Percentiles rank a stretch among this genome's conserved stretches.
These are phyloP conservation scores for Daldinia decipiens DNA, from an alignment of 495 filamentous ascomycete genomes.

Conservation along the genomic window DNA sequence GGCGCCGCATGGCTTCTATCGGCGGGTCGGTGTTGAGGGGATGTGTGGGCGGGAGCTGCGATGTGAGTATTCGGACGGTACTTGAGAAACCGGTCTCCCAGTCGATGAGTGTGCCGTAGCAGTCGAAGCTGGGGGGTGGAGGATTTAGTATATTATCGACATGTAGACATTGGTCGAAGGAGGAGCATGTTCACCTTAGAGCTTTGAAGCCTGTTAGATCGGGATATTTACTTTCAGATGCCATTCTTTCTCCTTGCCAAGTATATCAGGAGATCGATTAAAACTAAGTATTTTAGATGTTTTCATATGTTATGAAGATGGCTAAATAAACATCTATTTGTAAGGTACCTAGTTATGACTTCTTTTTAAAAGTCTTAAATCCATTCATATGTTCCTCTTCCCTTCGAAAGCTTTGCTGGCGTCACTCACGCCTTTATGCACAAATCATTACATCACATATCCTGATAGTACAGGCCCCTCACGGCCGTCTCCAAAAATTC, in stretches of 20 bases:
- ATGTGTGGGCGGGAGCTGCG: slow-evolving; percentile 54
- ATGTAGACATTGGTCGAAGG: neutral
- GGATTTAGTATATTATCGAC: slow-evolving; percentile 12
- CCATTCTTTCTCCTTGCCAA: slow-evolving; percentile 9
- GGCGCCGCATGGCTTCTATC: slow-evolving; percentile 43
- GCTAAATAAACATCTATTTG: too few species aligned
- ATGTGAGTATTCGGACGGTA: slow-evolving; percentile 54
- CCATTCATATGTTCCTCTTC: too few species aligned
- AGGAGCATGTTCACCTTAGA: slow-evolving; percentile 35
- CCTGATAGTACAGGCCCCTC: slow-evolving; percentile 17
- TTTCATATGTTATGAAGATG: too few species aligned
- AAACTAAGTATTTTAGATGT: neutral
- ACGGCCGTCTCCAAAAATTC: slow-evolving; percentile 25
- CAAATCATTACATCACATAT: slow-evolving; percentile 26
- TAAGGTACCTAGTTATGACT: too few species aligned
- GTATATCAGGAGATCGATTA: neutral
- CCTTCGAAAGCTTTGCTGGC: slow-evolving; percentile 14
- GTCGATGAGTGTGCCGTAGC: slow-evolving; percentile 86
- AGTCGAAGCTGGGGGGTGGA: slow-evolving; percentile 71
- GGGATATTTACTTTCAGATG: slow-evolving; percentile 38
- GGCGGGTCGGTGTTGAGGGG: slow-evolving; percentile 53
- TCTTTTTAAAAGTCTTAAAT: too few species aligned
- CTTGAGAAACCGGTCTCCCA: slow-evolving; percentile 64
- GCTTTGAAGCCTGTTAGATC: slow-evolving; percentile 48
- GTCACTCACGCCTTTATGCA: slow-evolving; percentile 35